Percentiles rank a stretch among this genome's conserved stretches.
Evolutionary conservation across 169 alveolate genomes (phyloP).

Genomic region (Eimeria maxima): DNA sequence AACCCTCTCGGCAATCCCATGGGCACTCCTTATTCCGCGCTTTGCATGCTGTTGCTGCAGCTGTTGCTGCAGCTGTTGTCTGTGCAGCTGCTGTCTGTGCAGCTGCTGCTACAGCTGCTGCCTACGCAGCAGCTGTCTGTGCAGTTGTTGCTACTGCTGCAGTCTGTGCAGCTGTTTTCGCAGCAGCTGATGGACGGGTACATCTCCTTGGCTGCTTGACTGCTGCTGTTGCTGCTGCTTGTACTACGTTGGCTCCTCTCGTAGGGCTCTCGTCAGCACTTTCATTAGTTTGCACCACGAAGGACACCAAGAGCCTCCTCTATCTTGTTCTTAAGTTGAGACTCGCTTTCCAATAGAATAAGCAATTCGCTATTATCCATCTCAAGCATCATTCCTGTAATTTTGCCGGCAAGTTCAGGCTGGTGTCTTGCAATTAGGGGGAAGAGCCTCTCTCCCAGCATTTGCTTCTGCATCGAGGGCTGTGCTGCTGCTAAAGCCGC

Average conservation of each 20-base stretch:
- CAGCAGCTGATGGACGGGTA: too few species aligned
- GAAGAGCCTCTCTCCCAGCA: slow-evolving; percentile 96
- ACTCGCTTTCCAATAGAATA: slow-evolving; percentile 94
- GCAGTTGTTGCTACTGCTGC: too few species aligned
- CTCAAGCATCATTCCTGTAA: slow-evolving; percentile 98
- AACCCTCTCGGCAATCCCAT: too few species aligned
- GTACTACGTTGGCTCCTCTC: not conserved
- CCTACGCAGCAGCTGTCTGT: too few species aligned
- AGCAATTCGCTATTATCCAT: slow-evolving; percentile 97
- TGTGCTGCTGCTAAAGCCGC: slow-evolving; percentile 87
- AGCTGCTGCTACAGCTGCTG: too few species aligned
- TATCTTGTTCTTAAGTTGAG: slow-evolving; percentile 94
- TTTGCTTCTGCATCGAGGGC: slow-evolving; percentile 96
- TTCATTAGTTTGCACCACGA: slow-evolving; percentile 47
- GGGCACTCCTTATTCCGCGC: too few species aligned
- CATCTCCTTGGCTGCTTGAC: too few species aligned
- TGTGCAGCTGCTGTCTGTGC: too few species aligned
- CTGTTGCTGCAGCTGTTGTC: too few species aligned
- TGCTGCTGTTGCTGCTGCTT: not conserved
- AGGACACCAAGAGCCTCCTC: slow-evolving; percentile 96
- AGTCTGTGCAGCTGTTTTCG: too few species aligned
- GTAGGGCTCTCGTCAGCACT: not conserved
- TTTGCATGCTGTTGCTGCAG: too few species aligned
- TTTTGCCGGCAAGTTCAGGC: slow-evolving; percentile 97
- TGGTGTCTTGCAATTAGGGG: slow-evolving; percentile 95